Evolutionary conservation across 2,329 filamentous ascomycete genomes (phyloP).

Genomic region (Botrytis medusae): DNA sequence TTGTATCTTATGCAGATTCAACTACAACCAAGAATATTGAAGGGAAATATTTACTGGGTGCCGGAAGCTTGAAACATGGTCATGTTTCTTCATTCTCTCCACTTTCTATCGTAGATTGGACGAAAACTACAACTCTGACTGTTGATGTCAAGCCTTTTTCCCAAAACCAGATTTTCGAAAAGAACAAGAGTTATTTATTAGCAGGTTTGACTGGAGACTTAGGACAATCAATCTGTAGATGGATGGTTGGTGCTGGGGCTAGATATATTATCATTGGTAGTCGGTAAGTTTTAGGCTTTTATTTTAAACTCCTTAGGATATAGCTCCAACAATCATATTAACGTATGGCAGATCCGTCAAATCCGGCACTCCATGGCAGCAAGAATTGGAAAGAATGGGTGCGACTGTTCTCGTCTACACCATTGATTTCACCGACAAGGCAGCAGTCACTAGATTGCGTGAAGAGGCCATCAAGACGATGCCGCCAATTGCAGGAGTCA

Average conservation of each 20-base stretch:
- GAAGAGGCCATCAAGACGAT: constrained; percentile 19
- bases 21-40: not conserved
- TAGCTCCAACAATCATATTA: not conserved
- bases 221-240: constrained; percentile 44
- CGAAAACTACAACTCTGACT: constrained; percentile 11
- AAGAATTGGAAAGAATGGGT: constrained; percentile 25
- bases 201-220: constrained; percentile 37
- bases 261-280: constrained; percentile 23
- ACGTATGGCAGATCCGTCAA: constrained; percentile 39
- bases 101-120: constrained; percentile 22
- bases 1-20: constrained; percentile 2
- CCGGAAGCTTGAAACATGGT: not conserved
- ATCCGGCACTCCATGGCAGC: constrained; percentile 35
- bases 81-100: constrained; percentile 1
- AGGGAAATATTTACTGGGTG: not conserved
- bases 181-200: constrained; percentile 40
- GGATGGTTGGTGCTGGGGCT: constrained; percentile 45
- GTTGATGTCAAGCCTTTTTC: constrained; percentile 9
- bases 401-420: constrained; percentile 23
- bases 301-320: not conserved
- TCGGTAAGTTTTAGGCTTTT: constrained; percentile 6
- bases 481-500: constrained; percentile 44
- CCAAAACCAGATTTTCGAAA: constrained; percentile 7
- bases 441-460: constrained; percentile 1
- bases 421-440: constrained; percentile 27